Evolutionary conservation across 352 stramenopile species (phyloP), one percentile per base, ranked within the genome.

Genomic region (Phytophthora tentaculata): DNA sequence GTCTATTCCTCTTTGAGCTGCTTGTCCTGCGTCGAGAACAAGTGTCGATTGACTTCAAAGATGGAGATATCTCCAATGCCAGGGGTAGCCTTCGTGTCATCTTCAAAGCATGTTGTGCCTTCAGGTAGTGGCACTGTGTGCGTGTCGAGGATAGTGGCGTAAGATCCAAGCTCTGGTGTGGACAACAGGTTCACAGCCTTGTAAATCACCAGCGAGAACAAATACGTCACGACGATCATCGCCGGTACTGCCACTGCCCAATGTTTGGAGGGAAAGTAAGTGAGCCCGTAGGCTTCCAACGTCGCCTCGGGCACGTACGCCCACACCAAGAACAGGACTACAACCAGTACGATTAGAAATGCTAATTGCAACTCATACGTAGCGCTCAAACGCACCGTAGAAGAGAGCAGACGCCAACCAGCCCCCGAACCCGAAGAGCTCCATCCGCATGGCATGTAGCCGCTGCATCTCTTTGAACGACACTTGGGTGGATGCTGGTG

Each of bases 191-290:
- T 97, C 17, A 96, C 58, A 20, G 89, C 86, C 64, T 93, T 92
- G 75, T 97, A 97, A 20, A 91, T 52, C 32, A 89, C 83, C 22
- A 95, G 65, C 17, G 92, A 88, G 67, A 96, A 92, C 53, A 96
- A 56, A 57, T 95, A 90, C 5, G 83, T 89, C 56, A 92, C 75
- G 29, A 93, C 86, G 37, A 97, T 83, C 75, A 94, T 86, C 16
- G 88, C 79, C 13, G 91, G 91, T n/a, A 94, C 76, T 0, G 91
- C 91, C 49, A 97, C 77, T 3, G 91, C 89, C 91, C 89, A 97
- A 77, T 94, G 91, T 74, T 96, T 96, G 56, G 86, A 93, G 26
- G 91, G 89, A 55, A 94, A 90, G 76, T 97, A 97, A 47, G 91
- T 95, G 41, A 96, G 79, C 0, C 91, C 91, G 67, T 96, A 90